Evolutionary conservation across 352 stramenopile species (phyloP).

Genomic region (Pythium brachiatum): DNA sequence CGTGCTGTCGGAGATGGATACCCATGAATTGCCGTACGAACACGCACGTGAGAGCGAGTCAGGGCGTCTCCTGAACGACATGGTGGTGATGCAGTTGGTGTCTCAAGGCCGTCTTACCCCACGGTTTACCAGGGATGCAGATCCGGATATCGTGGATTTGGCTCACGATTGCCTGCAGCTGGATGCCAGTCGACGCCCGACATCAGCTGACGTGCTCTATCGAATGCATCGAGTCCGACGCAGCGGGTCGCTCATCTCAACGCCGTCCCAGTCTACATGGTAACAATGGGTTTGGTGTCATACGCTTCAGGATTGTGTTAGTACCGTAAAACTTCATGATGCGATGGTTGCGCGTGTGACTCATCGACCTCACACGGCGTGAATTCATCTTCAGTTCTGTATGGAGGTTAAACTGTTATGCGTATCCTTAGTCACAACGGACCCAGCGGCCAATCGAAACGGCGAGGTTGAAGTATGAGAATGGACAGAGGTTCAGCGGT

Average conservation of each 20-base stretch:
- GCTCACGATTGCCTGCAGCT: conserved; percentile 9
- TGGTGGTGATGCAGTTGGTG: conserved; percentile 31
- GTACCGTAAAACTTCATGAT: too few relatives aligned
- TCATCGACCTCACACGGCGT: too few relatives aligned
- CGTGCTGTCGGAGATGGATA: conserved; percentile 50
- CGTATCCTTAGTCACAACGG: too few relatives aligned
- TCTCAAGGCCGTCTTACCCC: conserved; percentile 27
- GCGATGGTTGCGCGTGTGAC: too few relatives aligned
- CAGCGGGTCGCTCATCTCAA: conserved; percentile 5
- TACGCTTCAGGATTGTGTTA: too few relatives aligned
- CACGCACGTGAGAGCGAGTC: conserved; percentile 12
- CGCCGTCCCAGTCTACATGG: too few relatives aligned
- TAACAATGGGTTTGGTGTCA: too few relatives aligned
- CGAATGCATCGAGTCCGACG: conserved; percentile 9
- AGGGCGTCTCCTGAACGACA: not conserved
- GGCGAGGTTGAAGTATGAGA: too few relatives aligned
- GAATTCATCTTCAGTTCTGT: too few relatives aligned
- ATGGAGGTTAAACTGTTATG: too few relatives aligned
- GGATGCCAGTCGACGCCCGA: conserved; percentile 7
- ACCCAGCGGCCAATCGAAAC: too few relatives aligned
- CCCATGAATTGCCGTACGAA: conserved; percentile 30
- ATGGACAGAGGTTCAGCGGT: too few relatives aligned
- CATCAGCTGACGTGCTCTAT: conserved; percentile 8
- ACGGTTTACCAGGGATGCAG: conserved; percentile 30
- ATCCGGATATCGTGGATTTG: conserved; percentile 7